Evolutionary conservation across 805 yeast species (phyloP).

Genomic region (Metschnikowia shivogae): DNA sequence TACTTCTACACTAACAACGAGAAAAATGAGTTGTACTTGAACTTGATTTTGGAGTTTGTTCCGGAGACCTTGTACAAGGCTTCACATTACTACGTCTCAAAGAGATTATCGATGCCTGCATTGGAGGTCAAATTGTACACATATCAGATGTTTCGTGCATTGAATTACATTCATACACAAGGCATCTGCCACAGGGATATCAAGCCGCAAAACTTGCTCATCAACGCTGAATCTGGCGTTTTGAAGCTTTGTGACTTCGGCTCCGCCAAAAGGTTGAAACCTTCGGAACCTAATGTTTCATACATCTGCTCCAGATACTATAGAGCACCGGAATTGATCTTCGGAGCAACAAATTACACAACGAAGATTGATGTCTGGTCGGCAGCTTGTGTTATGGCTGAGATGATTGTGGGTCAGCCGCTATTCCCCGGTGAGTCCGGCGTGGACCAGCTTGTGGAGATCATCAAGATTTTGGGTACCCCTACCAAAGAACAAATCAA

Average conservation of each 20-base stretch:
- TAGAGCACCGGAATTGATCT: slow-evolving; percentile 95
- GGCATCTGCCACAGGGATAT: slow-evolving; percentile 92
- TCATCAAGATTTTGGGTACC: slow-evolving; percentile 92
- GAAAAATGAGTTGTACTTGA: slow-evolving; percentile 76
- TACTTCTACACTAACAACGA: slow-evolving; percentile 76
- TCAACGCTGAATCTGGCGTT: slow-evolving; percentile 80
- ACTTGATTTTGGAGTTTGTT: slow-evolving; percentile 83
- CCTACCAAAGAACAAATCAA: slow-evolving; percentile 89
- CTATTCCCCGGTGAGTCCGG: slow-evolving; percentile 97
- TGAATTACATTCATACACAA: slow-evolving; percentile 71
- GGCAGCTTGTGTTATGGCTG: slow-evolving; percentile 98
- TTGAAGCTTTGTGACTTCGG: slow-evolving; percentile 96
- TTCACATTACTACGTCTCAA: slow-evolving; percentile 73
- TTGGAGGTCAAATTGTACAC: slow-evolving; percentile 85
- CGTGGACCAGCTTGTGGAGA: slow-evolving; percentile 94
- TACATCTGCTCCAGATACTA: slow-evolving; percentile 96
- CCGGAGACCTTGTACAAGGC: slow-evolving; percentile 97
- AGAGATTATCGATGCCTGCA: slow-evolving; percentile 77
- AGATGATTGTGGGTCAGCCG: slow-evolving; percentile 90
- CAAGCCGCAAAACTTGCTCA: slow-evolving; percentile 83
- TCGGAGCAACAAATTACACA: slow-evolving; percentile 95
- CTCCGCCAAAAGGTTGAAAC: slow-evolving; percentile 84
- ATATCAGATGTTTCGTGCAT: slow-evolving; percentile 69
- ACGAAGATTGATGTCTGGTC: slow-evolving; percentile 98
- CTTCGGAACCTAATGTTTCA: slow-evolving; percentile 90